phyloP scores from a whole-genome alignment of 176 grass and related monocot species.

The Bromus sterilis region DNA sequence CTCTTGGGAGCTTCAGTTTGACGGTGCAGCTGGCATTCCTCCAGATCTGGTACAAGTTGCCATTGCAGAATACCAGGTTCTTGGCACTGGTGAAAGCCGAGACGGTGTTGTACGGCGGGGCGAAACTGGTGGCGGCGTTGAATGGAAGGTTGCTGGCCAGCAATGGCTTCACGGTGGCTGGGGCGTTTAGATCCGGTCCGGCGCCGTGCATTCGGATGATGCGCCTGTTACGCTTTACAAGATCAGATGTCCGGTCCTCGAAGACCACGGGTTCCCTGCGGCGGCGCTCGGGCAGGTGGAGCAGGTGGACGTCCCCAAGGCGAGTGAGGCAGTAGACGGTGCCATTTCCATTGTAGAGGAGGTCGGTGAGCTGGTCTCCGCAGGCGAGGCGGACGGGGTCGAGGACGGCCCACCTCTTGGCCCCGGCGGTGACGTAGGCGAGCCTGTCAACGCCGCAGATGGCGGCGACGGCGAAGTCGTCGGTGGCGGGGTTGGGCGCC shows the following conservation, averaged over 20 bases:
- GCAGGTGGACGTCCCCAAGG: conserved; percentile 38
- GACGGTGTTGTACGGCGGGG: conserved; percentile 27
- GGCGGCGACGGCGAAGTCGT: no score
- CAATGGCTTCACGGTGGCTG: conserved; percentile 10
- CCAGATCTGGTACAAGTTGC: conserved; percentile 37
- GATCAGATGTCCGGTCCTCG: conserved; percentile 15
- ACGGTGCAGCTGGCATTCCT: conserved; percentile 41
- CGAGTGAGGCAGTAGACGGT: conserved; percentile 46
- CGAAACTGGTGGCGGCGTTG: conserved; percentile 22
- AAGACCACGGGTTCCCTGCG: conserved; percentile 15
- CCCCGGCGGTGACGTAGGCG: conserved; percentile 30
- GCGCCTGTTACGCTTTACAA: no score
- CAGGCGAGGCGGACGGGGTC: conserved; percentile 31
- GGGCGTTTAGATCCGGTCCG: conserved; percentile 13
- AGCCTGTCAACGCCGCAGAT: no score
- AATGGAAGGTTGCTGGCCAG: conserved; percentile 18
- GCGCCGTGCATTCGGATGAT: no score
- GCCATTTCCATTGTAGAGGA: conserved; percentile 41
- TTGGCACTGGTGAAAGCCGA: conserved; percentile 26
- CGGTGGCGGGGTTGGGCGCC: conserved; percentile 24
- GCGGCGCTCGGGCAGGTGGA: conserved; percentile 30
- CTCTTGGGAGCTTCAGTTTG: conserved; percentile 30
- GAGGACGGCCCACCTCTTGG: conserved; percentile 30
- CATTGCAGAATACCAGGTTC: conserved; percentile 30
- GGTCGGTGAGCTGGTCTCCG: conserved; percentile 38